Evolutionary conservation across 1,139 yeast species (phyloP).

Genomic region (Geotrichum restrictum): DNA sequence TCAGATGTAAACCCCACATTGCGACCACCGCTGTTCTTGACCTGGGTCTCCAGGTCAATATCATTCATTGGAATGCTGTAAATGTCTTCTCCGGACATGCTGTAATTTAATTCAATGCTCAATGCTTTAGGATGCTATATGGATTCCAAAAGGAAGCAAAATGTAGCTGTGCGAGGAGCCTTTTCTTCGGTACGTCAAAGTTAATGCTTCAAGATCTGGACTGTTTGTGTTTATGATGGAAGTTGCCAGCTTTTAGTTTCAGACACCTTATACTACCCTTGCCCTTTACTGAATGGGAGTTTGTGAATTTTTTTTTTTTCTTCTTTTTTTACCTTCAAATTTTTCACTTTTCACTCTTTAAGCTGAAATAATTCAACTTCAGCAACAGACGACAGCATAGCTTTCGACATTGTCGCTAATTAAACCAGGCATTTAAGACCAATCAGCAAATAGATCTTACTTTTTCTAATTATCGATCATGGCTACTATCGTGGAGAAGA

Average conservation of each 20-base stretch:
- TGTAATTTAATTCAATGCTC: background rate
- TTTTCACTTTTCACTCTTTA: background rate
- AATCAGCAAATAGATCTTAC: background rate
- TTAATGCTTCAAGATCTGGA: too few relatives aligned
- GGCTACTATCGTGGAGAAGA: constrained; percentile 21
- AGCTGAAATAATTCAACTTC: background rate
- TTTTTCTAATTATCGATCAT: constrained; percentile 2
- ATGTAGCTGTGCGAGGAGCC: too few relatives aligned
- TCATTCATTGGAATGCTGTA: constrained; percentile 4
- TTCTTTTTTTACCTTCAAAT: background rate
- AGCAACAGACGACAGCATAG: background rate
- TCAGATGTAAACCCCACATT: constrained; percentile 8
- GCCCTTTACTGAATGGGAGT: background rate
- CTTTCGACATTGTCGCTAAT: background rate
- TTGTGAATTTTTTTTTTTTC: background rate
- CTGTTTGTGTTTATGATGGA: too few relatives aligned
- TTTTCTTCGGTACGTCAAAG: too few relatives aligned
- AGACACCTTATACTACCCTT: background rate
- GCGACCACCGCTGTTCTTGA: background rate
- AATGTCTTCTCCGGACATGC: background rate
- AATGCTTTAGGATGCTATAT: too few relatives aligned
- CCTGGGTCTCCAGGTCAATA: constrained; percentile 8
- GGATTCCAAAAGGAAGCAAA: too few relatives aligned
- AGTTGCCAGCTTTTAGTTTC: too few relatives aligned
- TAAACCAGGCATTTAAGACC: background rate